phyloP scores from a whole-genome alignment of 192 early-diverging fungal genomes.

The Coemansia erecta region DNA sequence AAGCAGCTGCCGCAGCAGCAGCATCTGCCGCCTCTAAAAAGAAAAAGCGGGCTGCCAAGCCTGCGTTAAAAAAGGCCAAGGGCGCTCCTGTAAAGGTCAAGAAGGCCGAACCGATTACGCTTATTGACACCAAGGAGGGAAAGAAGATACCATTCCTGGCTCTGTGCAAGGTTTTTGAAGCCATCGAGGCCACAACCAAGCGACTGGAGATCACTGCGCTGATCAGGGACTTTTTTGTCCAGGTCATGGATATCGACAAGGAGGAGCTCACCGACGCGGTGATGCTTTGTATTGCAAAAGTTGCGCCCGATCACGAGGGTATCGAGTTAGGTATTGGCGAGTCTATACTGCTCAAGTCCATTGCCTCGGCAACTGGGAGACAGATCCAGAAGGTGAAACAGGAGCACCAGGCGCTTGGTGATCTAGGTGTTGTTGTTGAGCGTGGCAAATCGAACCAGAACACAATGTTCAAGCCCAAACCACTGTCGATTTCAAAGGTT shows the following conservation, averaged over 20 bases:
- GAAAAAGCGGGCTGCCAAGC: conserved; percentile 2
- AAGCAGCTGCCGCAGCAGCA: not conserved
- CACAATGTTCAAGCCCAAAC: conserved; percentile 79
- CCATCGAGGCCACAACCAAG: conserved; percentile 87
- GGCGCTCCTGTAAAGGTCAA: not conserved
- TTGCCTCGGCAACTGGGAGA: conserved; percentile 85
- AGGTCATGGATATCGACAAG: conserved; percentile 34
- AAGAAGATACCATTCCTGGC: conserved; percentile 68
- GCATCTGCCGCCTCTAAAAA: not conserved
- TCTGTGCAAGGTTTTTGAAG: conserved; percentile 88
- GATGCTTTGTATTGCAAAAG: conserved; percentile 92
- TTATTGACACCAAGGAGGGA: conserved; percentile 41
- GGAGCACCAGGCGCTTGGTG: conserved; percentile 76
- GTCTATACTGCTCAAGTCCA: conserved; percentile 87
- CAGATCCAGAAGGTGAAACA: conserved; percentile 71
- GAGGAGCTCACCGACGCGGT: conserved; percentile 60
- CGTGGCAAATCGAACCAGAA: conserved; percentile 81
- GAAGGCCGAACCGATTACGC: conserved; percentile 13
- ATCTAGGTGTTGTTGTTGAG: conserved; percentile 88
- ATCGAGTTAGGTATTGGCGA: conserved; percentile 96
- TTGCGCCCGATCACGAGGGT: conserved; percentile 92
- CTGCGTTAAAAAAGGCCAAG: conserved; percentile 19
- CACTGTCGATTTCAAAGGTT: conserved; percentile 74
- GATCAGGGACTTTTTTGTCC: conserved; percentile 30
- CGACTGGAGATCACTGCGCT: conserved; percentile 49